Conservation (phyloP, 1,284 basidiomycete species). For the Tremellales sp. region DNA sequence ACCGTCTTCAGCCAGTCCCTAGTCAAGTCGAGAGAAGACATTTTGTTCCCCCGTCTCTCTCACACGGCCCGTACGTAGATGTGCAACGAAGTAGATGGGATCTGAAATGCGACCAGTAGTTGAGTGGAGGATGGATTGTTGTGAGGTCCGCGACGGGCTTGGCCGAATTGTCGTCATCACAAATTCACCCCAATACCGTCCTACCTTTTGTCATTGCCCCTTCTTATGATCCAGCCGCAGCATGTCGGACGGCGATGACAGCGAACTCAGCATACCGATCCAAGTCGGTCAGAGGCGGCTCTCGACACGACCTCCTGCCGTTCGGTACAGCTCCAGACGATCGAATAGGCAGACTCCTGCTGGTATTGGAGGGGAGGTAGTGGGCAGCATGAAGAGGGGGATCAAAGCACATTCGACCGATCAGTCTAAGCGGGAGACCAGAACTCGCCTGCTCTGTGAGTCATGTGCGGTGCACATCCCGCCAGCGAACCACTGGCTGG, state of each 20-base stretch:
- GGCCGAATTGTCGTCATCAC: not conserved
- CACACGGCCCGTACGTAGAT: not conserved
- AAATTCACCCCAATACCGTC: not conserved
- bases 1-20: slow-evolving; percentile 72
- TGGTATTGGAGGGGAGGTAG: slow-evolving; percentile 28
- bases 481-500: no score
- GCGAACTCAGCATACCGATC: not conserved
- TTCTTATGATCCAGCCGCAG: not conserved
- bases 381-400: slow-evolving; percentile 33
- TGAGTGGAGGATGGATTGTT: not conserved
- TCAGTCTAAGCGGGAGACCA: not conserved
- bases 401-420: not conserved
- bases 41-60: no score
- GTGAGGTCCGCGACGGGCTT: not conserved
- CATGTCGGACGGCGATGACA: not conserved
- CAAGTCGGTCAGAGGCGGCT: not conserved
- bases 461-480: no score
- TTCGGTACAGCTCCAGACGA: not conserved
- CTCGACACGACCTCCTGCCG: not conserved
- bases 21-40: slow-evolving; percentile 46
- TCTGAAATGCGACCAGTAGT: not conserved
- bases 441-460: slow-evolving; percentile 11
- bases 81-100: not conserved
- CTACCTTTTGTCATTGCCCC: not conserved
- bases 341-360: not conserved